These are phyloP conservation scores for Ganoderma sinense DNA, from an alignment of 1,284 basidiomycete genomes.

Conservation along the genomic window DNA sequence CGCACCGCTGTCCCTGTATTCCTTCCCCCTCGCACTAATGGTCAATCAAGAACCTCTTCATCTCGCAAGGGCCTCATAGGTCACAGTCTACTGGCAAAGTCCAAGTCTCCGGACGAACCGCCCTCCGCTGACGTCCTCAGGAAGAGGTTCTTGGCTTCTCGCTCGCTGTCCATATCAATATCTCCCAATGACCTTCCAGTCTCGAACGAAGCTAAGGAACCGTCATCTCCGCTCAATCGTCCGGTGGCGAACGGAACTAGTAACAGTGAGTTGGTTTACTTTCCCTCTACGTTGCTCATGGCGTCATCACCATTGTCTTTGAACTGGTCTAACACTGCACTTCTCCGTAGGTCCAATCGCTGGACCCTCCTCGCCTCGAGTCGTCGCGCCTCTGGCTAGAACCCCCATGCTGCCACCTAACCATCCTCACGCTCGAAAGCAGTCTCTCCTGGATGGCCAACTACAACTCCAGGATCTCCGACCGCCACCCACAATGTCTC, in stretches of 20 bases:
- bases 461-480: conserved; percentile 47
- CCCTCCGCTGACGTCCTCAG: conserved; percentile 56
- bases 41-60: conserved; percentile 21
- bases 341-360: conserved; percentile 9
- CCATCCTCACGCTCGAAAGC: conserved; percentile 82
- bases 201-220: conserved; percentile 24
- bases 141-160: conserved; percentile 52
- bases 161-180: conserved; percentile 66
- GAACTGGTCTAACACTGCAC: neutral
- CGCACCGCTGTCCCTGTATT: conserved; percentile 47
- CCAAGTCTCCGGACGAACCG: conserved; percentile 42
- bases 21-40: conserved; percentile 29
- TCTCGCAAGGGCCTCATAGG: conserved; percentile 42
- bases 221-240: conserved; percentile 13
- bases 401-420: conserved; percentile 60
- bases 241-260: neutral
- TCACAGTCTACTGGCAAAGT: conserved; percentile 30
- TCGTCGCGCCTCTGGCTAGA: conserved; percentile 58
- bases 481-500: conserved; percentile 43
- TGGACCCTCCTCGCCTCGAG: conserved; percentile 38
- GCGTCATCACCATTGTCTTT: neutral
- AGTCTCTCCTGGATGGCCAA: conserved; percentile 68
- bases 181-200: conserved; percentile 48
- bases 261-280: conserved; percentile 32
- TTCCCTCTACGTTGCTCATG: neutral